phyloP scores from a whole-genome alignment of 768 basidiomycete genomes.

The Strobilomyces dryophilus region DNA sequence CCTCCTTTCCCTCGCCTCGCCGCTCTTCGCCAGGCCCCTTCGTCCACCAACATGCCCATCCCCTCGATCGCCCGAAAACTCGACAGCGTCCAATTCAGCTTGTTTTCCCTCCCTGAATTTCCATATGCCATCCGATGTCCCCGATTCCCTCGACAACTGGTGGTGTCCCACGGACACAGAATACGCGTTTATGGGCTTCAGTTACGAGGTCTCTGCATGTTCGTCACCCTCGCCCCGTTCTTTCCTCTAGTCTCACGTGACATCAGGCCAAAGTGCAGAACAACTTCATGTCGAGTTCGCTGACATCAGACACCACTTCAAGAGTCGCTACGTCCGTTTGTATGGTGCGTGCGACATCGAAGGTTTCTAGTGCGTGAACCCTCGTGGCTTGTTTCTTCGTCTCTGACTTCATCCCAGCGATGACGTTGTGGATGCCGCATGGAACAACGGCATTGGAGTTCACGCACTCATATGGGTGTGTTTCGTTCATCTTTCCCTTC shows the following conservation, averaged over 20 bases:
- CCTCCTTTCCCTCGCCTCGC: background rate
- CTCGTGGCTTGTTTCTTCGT: conserved; percentile 5
- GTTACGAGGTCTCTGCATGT: conserved; percentile 71
- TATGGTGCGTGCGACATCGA: conserved; percentile 38
- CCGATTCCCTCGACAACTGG: conserved; percentile 46
- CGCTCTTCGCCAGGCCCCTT: conserved; percentile 15
- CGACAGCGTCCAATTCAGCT: background rate
- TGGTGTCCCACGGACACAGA: conserved; percentile 64
- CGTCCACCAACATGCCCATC: conserved; percentile 6
- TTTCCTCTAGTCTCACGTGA: background rate
- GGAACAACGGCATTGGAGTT: conserved; percentile 63
- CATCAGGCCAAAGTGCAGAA: conserved; percentile 51
- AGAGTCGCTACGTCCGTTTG: conserved; percentile 60
- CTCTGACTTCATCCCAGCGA: conserved; percentile 35
- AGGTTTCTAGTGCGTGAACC: conserved; percentile 35
- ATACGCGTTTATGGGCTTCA: conserved; percentile 75
- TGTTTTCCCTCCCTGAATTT: conserved; percentile 46
- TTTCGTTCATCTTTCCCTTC: background rate
- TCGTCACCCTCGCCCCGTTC: conserved; percentile 15
- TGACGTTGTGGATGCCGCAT: conserved; percentile 63
- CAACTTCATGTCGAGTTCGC: conserved; percentile 53
- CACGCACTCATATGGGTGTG: conserved; percentile 72
- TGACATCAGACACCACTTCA: conserved; percentile 55
- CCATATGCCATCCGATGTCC: conserved; percentile 48
- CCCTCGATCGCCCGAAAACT: background rate